Conservation (phyloP, 805 yeast genomes). For the Candida sonorensis region DNA sequence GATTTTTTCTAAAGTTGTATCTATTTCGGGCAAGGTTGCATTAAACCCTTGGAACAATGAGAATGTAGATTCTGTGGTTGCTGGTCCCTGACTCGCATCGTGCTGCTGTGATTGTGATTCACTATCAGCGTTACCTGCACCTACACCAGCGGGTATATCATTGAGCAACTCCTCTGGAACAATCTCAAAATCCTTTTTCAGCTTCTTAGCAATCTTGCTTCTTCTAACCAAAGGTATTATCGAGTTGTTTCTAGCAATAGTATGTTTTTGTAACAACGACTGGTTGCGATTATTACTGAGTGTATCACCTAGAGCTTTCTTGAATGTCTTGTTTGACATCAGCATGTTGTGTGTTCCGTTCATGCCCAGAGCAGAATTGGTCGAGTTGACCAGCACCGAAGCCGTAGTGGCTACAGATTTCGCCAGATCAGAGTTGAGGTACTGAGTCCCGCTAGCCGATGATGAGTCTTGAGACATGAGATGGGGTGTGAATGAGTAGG, state of each 20-base stretch:
- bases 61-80: constrained; percentile 21
- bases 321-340: constrained; percentile 27
- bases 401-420: constrained; percentile 52
- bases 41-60: constrained; percentile 67
- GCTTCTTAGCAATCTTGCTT: constrained; percentile 6
- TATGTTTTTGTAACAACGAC: constrained; percentile 17
- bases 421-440: constrained; percentile 28
- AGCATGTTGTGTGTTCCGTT: constrained; percentile 12
- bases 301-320: constrained; percentile 41
- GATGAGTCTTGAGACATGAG: neutral
- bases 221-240: constrained; percentile 11
- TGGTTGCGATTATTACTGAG: constrained; percentile 25
- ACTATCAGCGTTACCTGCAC: too few relatives aligned
- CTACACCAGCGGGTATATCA: constrained; percentile 41
- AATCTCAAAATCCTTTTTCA: constrained; percentile 37
- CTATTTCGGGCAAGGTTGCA: constrained; percentile 48
- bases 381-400: constrained; percentile 36
- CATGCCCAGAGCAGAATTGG: constrained; percentile 12
- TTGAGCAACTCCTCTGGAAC: constrained; percentile 57
- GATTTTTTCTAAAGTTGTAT: constrained; percentile 32
- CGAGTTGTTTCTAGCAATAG: constrained; percentile 8
- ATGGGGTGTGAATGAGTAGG: too few relatives aligned
- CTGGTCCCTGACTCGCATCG: too few relatives aligned
- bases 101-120: neutral
- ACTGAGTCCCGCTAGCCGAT: constrained; percentile 1